Evolutionary conservation across 257 asterid species (phyloP), one percentile per base, ranked within the genome.

Genomic region (Buddleja alternifolia): DNA sequence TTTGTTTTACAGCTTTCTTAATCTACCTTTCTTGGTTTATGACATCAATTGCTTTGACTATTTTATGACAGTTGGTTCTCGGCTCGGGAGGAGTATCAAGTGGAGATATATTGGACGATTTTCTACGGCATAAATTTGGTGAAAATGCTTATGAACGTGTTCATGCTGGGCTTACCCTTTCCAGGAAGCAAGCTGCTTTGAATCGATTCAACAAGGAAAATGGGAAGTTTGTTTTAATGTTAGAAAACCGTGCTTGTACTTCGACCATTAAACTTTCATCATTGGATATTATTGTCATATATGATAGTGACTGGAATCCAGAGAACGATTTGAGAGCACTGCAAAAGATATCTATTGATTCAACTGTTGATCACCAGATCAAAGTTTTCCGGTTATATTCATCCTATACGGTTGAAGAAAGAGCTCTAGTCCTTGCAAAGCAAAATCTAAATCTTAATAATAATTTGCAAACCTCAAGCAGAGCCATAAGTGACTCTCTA

Each of bases 201-300:
- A 74, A 75, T 71, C 85, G 85, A 67, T 93, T 93, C 80, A 87
- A 85, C 84, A 69, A 77, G 77, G 92, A 81, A 73, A 61, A 75
- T 64, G 93, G 77, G 47, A 84, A 74, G 42, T 93, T 93, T 80
- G 92, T 85, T 70, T 80, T 93, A 73, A 81, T 93, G 54, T 80
- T 90, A 53, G 99, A 91, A 77, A 89, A 80, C 34, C 96, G 97
- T 76, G 96, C 93, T 64, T 87, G 97, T 79, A 45, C 83, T 32
- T 68, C 93, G 23, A 23, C 67, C 44, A 77, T 90, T 47, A 90
- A 85, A 75, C 85, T 83, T 69, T 75, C 82, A 11, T 75, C 85
- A 14, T 69, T 93, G 77, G 95, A 93, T 82, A 64, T 67, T 69
- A 76, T 90, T 45, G 14, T 93, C 80, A 77, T 89, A 70, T 88